phyloP scores from a whole-genome alignment of 176 grass and related monocot genomes.

The Zizania latifolia region DNA sequence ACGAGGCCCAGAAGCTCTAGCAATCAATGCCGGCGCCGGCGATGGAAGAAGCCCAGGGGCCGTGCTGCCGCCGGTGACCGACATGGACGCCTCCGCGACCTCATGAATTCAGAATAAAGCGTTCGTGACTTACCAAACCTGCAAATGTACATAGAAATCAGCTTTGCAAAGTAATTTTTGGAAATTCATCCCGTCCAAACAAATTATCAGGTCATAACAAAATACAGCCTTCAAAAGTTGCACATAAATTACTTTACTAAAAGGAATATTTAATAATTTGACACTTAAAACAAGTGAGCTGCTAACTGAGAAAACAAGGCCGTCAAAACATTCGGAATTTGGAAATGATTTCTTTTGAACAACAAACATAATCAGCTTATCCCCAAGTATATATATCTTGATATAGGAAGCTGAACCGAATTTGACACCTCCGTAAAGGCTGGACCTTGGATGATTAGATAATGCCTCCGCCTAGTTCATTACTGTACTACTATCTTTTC shows the following conservation, averaged over 20 bases:
- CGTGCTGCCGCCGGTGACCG: not conserved
- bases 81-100: too few species aligned
- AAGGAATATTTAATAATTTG: too few species aligned
- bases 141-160: not conserved
- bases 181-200: not conserved
- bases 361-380: not conserved
- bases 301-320: not conserved
- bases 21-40: too few species aligned
- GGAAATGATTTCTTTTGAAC: constrained; percentile 12
- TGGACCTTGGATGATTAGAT: not conserved
- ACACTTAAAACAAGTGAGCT: too few species aligned
- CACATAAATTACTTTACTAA: not conserved
- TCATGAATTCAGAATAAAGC: too few species aligned
- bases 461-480: not conserved
- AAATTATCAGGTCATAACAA: not conserved
- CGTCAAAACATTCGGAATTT: not conserved
- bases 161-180: too few species aligned
- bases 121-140: too few species aligned
- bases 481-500: too few species aligned
- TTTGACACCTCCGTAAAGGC: not conserved
- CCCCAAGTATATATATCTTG: constrained; percentile 5
- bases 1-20: too few species aligned
- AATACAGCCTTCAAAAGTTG: not conserved
- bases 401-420: not conserved
- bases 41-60: not conserved